Conservation (phyloP, 2,329 filamentous ascomycete genomes). For the Dryadomyces quercivorus region DNA sequence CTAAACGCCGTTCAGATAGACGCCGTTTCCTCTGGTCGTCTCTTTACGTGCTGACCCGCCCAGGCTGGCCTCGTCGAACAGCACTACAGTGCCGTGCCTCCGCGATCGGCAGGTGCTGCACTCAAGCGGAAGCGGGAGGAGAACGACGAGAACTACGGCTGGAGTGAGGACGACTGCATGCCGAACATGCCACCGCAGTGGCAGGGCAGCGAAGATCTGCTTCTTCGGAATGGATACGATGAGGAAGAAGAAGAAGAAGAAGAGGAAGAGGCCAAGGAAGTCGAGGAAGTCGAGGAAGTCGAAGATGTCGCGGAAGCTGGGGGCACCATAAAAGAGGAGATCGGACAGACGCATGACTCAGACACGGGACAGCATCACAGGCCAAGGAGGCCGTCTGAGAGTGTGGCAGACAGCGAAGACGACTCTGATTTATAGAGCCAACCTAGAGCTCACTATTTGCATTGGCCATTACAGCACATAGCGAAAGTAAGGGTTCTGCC, state of each 20-base stretch:
- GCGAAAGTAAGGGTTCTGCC: conserved; percentile 34
- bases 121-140: conserved; percentile 57
- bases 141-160: conserved; percentile 59
- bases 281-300: not conserved
- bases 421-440: conserved; percentile 7
- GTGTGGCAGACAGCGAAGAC: conserved; percentile 12
- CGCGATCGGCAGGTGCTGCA: conserved; percentile 20
- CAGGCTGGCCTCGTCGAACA: conserved; percentile 20
- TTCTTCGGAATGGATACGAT: conserved; percentile 27
- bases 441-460: not conserved
- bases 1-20: no score
- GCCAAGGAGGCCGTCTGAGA: conserved; percentile 1
- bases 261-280: conserved; percentile 1
- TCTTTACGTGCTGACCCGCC: not conserved
- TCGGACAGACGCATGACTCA: not conserved
- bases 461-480: not conserved
- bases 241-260: conserved; percentile 8
- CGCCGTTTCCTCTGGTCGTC: not conserved
- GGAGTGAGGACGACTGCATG: conserved; percentile 53
- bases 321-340: not conserved
- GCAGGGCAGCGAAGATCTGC: conserved; percentile 54
- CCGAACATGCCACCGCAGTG: conserved; percentile 51
- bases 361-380: not conserved
- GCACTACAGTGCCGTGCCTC: conserved; percentile 23
- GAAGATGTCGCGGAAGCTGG: not conserved